These are phyloP conservation scores for Penicillium sp. DNA, from an alignment of 2,329 filamentous ascomycete genomes.

Conservation along the genomic window DNA sequence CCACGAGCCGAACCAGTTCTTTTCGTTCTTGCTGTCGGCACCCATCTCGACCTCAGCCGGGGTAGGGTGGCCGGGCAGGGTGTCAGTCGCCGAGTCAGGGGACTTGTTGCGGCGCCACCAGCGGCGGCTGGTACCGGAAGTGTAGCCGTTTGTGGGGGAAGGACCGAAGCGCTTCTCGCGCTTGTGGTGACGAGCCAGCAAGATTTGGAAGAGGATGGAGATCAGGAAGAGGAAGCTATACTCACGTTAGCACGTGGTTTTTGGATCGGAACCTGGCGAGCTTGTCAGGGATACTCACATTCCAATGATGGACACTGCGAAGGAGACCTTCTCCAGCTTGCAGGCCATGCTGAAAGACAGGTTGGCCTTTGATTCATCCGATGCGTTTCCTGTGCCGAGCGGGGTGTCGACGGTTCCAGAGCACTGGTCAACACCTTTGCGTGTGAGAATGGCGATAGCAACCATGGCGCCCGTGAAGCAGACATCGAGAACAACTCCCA, in stretches of 20 bases:
- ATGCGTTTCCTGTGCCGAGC: conserved; percentile 67
- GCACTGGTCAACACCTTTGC: conserved; percentile 70
- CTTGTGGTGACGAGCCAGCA: conserved; percentile 71
- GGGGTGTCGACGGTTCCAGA: conserved; percentile 66
- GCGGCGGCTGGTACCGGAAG: conserved; percentile 56
- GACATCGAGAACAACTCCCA: conserved; percentile 77
- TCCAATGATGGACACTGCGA: conserved; percentile 78
- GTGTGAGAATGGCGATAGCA: conserved; percentile 77
- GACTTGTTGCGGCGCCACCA: conserved; percentile 49
- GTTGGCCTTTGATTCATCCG: conserved; percentile 53
- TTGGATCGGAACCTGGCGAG: neutral
- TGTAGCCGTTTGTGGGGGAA: conserved; percentile 69
- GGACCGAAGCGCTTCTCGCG: conserved; percentile 75
- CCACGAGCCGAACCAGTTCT: conserved; percentile 26
- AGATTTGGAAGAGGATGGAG: conserved; percentile 70
- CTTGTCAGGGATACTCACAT: conserved; percentile 60
- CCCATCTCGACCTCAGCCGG: conserved; percentile 43
- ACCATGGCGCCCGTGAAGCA: conserved; percentile 77
- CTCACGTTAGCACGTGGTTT: neutral
- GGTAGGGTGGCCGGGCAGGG: conserved; percentile 44
- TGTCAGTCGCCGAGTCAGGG: conserved; percentile 43
- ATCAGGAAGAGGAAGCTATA: conserved; percentile 73
- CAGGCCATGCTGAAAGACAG: conserved; percentile 66
- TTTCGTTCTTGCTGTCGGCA: conserved; percentile 21
- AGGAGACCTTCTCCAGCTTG: conserved; percentile 73